Conservation (phyloP, 805 yeast genomes). For the Kodamaea restingae region DNA sequence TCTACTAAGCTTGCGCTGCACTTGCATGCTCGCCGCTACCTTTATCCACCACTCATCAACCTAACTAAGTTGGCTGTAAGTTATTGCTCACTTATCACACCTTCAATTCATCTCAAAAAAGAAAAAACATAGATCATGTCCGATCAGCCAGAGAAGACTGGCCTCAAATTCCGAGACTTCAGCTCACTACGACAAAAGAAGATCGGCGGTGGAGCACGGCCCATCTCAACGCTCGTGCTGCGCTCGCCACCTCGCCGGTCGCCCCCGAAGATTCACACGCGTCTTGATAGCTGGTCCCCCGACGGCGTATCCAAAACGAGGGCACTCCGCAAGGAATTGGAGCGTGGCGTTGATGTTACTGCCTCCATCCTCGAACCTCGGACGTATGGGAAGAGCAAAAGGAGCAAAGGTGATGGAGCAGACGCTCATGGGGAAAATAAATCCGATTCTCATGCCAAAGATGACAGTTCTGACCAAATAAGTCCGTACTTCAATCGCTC, state of each 20-base stretch:
- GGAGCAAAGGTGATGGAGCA: background rate
- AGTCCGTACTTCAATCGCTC: no score
- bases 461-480: no score
- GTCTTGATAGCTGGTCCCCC: background rate
- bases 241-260: background rate
- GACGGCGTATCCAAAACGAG: background rate
- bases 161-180: conserved; percentile 3
- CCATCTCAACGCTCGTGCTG: conserved; percentile 1
- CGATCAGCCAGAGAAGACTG: conserved; percentile 1
- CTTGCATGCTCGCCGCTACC: no score
- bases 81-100: no score
- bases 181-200: conserved; percentile 1
- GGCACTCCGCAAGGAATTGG: conserved; percentile 1
- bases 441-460: no score
- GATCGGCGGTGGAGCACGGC: conserved; percentile 1
- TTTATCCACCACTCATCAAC: no score
- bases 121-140: background rate
- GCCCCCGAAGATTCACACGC: conserved; percentile 1
- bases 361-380: background rate
- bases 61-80: no score
- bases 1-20: no score
- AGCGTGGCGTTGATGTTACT: conserved; percentile 1
- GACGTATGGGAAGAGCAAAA: background rate
- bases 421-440: background rate
- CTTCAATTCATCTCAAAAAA: background rate